Evolutionary conservation across 2,329 filamentous ascomycete genomes (phyloP), one percentile per base, ranked within the genome.

Genomic region (Venturia pyrina): DNA sequence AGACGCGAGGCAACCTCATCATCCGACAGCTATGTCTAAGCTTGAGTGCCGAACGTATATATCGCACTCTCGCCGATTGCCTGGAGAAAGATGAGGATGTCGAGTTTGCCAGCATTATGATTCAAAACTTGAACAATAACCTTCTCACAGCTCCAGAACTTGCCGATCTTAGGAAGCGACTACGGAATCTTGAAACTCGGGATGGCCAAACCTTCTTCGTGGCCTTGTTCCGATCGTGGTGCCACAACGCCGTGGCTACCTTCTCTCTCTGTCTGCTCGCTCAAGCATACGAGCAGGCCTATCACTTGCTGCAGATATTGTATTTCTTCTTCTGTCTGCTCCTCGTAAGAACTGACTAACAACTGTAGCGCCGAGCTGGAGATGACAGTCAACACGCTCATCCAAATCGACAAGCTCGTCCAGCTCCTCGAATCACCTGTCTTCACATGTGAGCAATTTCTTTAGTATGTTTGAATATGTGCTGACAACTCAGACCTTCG

Each of bases 21-120:
- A 98, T 99, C 70, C 85, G 96, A 66, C 93, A 99, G 75, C 82
- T 99, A 34, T 99, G 93, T 75, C 85, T 96, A 67, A 96, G 90
- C 67, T 81, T 99, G 37, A 97, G 93, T 69, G 90, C 95, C 0
- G 95, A 99, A 75, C 86, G 93, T 59, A 99, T 99, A 67, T 99
- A 98, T 73, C 87, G 95, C 41, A 98, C 92, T 2, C 82, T 99
- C 69, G 96, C 95, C 34, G 95, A 99, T 71, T 97, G 95, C 70
- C 89, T 99, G 11, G 95, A 98, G 76, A 96, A 93, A 73, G 95
- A 99, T 75, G 95, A 98, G 78, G 95, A 99, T 74, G 87, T 99
- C 53, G 96, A 99, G 75, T 99, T 99, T 77, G 93, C 95, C 19
- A 97, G 93, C 74, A 98, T 99, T 71, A 99, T 99, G 95, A 92